Conservation (phyloP, 2,329 filamentous ascomycete species). For the Gremmenia infestans region DNA sequence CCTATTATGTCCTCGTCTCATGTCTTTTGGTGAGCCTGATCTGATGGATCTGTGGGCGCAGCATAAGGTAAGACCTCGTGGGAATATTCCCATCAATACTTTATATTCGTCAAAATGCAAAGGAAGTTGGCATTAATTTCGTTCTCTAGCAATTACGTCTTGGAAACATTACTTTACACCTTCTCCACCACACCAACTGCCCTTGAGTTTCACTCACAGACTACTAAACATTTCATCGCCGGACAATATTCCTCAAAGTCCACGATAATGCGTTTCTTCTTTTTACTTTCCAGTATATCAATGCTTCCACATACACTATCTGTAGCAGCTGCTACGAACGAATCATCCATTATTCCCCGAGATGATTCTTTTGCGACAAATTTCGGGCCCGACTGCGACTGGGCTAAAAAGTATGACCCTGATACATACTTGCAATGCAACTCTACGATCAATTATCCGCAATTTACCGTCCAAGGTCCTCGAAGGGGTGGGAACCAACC, state of each 20-base stretch:
- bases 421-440: background rate
- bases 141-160: background rate
- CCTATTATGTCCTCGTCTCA: too few species aligned
- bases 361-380: background rate
- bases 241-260: background rate
- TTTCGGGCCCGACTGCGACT: background rate
- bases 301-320: background rate
- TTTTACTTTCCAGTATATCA: background rate
- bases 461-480: background rate
- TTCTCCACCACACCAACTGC: background rate
- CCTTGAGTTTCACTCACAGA: background rate
- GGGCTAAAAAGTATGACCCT: background rate
- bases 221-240: background rate
- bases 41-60: background rate
- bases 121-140: background rate
- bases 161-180: background rate
- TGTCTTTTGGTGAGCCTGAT: too few species aligned
- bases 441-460: background rate
- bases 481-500: background rate
- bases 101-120: too few species aligned
- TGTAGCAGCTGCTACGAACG: background rate
- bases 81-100: background rate
- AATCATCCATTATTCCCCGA: background rate
- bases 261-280: background rate
- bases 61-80: background rate